A percentile compares a stretch with the other conserved stretches of the same genome.
Evolutionary conservation across 148 eudicot genomes (phyloP).

Genomic region (Fagopyrum tataricum): DNA sequence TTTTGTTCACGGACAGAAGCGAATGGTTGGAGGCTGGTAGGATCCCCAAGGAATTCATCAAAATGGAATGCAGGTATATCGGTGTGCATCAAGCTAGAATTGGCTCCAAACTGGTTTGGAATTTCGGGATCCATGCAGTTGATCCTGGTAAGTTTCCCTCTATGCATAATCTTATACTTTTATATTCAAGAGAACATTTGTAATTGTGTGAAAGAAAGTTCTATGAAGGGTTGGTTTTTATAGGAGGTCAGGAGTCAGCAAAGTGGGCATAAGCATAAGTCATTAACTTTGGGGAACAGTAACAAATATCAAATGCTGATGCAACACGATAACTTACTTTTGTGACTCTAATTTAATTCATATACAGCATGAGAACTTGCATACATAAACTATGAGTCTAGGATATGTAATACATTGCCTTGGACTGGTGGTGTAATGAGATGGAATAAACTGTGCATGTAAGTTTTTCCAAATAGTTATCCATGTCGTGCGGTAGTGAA

Average conservation of each 20-base stretch:
- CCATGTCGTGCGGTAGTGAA: no score
- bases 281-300: no score
- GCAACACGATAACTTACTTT: background rate
- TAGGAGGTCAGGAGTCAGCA: background rate
- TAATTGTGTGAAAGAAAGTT: background rate
- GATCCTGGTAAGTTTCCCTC: constrained; percentile 28
- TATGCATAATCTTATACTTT: constrained; percentile 27
- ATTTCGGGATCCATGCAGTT: constrained; percentile 25
- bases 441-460: background rate
- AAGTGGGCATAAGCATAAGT: background rate
- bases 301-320: background rate
- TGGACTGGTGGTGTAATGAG: background rate
- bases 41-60: constrained; percentile 21
- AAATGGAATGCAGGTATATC: constrained; percentile 20
- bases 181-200: background rate
- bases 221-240: background rate
- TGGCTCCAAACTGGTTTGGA: constrained; percentile 21
- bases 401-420: background rate
- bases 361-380: background rate
- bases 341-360: background rate
- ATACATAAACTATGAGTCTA: background rate
- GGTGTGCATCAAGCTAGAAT: constrained; percentile 25
- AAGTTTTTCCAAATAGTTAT: background rate
- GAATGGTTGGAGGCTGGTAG: constrained; percentile 19
- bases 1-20: constrained; percentile 20